These are phyloP conservation scores for Ottelia alismoides DNA, from an alignment of 106 monocot genomes.

Conservation along the genomic window DNA sequence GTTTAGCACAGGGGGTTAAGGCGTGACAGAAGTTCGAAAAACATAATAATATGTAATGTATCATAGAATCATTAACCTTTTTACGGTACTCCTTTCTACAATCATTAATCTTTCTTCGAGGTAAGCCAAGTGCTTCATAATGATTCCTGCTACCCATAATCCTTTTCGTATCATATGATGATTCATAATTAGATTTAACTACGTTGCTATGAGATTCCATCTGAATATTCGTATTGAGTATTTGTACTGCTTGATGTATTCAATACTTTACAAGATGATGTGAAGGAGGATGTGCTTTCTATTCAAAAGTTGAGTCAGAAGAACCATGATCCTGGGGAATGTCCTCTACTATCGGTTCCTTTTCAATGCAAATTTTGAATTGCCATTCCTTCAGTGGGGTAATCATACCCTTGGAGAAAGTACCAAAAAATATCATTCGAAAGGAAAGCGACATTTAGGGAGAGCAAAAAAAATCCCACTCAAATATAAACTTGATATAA, in stretches of 20 bases:
- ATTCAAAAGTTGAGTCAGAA: conserved; percentile 32
- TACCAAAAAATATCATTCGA: conserved; percentile 72
- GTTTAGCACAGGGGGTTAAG: no score
- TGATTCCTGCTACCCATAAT: conserved; percentile 17
- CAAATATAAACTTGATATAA: conserved; percentile 50
- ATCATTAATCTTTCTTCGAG: conserved; percentile 8
- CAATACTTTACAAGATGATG: conserved; percentile 3
- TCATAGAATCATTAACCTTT: no score
- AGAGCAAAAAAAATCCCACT: conserved; percentile 71
- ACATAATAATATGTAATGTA: no score
- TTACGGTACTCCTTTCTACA: conserved; percentile 13
- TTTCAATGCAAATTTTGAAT: conserved; percentile 28
- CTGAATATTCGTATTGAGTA: conserved; percentile 3
- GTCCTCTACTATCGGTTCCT: conserved; percentile 51
- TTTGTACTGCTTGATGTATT: conserved; percentile 1
- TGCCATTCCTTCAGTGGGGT: conserved; percentile 19
- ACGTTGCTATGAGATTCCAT: not conserved
- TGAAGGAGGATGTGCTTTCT: not conserved
- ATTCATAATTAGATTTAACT: conserved; percentile 10
- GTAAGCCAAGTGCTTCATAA: conserved; percentile 25
- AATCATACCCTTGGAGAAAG: conserved; percentile 63
- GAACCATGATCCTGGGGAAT: conserved; percentile 35
- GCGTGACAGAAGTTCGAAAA: no score
- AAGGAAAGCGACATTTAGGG: conserved; percentile 75
- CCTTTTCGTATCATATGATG: conserved; percentile 23